These are phyloP conservation scores for Stromatinia cepivora DNA, from an alignment of 2,329 filamentous ascomycete species.

Conservation along the genomic window DNA sequence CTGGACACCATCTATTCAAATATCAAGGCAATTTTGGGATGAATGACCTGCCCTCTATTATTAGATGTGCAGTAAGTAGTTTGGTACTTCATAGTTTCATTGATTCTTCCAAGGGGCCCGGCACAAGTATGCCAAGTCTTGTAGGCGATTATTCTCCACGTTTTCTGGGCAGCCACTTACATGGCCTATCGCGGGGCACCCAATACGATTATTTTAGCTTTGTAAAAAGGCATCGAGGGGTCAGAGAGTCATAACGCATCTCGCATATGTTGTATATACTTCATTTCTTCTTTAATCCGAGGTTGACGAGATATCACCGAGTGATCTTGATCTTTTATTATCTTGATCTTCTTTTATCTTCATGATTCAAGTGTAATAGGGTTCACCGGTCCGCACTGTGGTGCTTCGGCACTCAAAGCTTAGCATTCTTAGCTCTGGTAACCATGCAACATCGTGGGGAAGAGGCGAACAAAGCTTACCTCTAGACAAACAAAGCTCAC, in stretches of 20 bases:
- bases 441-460: not conserved
- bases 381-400: not conserved
- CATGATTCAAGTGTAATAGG: not conserved
- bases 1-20: not conserved
- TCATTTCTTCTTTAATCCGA: conserved; percentile 1
- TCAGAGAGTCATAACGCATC: conserved; percentile 6
- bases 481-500: not conserved
- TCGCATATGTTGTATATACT: not conserved
- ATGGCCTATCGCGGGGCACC: not conserved
- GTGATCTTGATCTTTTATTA: not conserved
- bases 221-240: not conserved
- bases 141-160: conserved; percentile 1
- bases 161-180: not conserved
- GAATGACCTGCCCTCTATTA: not conserved
- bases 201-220: not conserved
- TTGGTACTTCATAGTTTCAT: not conserved
- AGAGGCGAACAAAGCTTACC: not conserved
- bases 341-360: not conserved
- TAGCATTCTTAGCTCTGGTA: not conserved
- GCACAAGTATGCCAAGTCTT: conserved; percentile 7
- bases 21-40: not conserved
- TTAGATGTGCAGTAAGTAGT: not conserved
- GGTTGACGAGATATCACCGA: conserved; percentile 2
- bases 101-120: not conserved
- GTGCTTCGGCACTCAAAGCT: conserved; percentile 14